These are phyloP conservation scores for Clavariopsis aquatica DNA, from an alignment of 495 filamentous ascomycete genomes.

Conservation along the genomic window DNA sequence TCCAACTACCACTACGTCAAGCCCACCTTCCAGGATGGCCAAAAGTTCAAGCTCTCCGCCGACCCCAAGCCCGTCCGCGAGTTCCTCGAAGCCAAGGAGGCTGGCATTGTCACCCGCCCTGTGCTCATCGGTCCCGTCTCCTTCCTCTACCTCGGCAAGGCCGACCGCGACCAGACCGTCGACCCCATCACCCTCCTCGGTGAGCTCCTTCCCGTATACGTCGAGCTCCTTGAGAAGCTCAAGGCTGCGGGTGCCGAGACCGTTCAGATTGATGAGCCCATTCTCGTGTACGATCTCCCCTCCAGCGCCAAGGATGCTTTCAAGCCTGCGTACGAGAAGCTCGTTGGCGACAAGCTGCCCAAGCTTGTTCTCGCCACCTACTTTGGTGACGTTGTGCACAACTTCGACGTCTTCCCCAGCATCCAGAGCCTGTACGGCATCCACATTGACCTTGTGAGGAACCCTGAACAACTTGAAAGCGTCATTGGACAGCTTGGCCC, in stretches of 20 bases:
- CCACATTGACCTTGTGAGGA: conserved; percentile 93
- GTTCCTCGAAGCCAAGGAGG: conserved; percentile 96
- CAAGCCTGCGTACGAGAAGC: conserved; percentile 93
- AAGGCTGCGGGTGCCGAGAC: conserved; percentile 93
- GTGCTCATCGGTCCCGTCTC: conserved; percentile 94
- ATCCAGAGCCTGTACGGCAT: conserved; percentile 73
- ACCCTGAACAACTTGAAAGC: conserved; percentile 90
- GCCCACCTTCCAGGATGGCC: conserved; percentile 92
- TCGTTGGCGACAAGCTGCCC: conserved; percentile 77
- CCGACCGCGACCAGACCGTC: conserved; percentile 88
- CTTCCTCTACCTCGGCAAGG: conserved; percentile 94
- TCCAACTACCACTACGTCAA: conserved; percentile 99
- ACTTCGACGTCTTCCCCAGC: conserved; percentile 79
- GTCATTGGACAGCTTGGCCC: conserved; percentile 75
- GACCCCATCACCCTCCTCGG: conserved; percentile 89
- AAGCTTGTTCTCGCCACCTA: conserved; percentile 88
- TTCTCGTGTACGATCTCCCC: conserved; percentile 89
- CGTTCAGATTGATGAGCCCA: conserved; percentile 97
- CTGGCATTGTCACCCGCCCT: conserved; percentile 86
- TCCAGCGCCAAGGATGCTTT: conserved; percentile 90
- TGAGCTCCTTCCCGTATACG: conserved; percentile 88
- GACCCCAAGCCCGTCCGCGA: conserved; percentile 92
- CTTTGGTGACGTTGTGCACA: conserved; percentile 99
- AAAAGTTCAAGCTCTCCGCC: conserved; percentile 83
- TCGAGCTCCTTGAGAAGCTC: conserved; percentile 83